Conservation (phyloP, 768 basidiomycete genomes). For the Phlegmacium glaucopus region DNA sequence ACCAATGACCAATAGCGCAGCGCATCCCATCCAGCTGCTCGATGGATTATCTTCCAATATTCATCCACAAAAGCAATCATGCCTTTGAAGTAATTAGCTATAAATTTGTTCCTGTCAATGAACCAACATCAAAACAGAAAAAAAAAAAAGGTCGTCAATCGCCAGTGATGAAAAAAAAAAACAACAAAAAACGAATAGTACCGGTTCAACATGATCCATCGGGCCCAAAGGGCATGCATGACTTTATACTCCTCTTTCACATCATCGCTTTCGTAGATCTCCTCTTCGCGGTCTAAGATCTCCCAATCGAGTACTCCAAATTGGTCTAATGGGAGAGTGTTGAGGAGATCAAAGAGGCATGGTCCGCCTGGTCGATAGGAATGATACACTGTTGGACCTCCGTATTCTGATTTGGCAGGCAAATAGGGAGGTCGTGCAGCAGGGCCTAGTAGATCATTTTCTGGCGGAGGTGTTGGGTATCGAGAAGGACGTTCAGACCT, state of each 20-base stretch:
- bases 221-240: slow-evolving; percentile 72
- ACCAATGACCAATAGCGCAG: slow-evolving; percentile 45
- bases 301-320: slow-evolving; percentile 71
- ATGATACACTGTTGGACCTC: slow-evolving; percentile 43
- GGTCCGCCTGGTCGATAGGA: slow-evolving; percentile 69
- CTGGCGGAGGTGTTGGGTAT: slow-evolving; percentile 39
- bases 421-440: slow-evolving; percentile 49
- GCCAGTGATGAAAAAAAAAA: not conserved
- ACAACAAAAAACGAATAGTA: not conserved
- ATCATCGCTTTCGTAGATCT: slow-evolving; percentile 70
- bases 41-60: slow-evolving; percentile 65
- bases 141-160: not conserved
- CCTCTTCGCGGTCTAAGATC: slow-evolving; percentile 70
- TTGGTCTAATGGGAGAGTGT: slow-evolving; percentile 51
- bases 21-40: slow-evolving; percentile 65
- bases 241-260: slow-evolving; percentile 75
- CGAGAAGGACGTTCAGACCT: slow-evolving; percentile 5
- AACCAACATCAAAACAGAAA: not conserved
- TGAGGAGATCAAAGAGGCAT: slow-evolving; percentile 61
- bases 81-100: slow-evolving; percentile 52
- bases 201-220: slow-evolving; percentile 55
- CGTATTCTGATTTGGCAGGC: slow-evolving; percentile 44
- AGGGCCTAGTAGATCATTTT: slow-evolving; percentile 46
- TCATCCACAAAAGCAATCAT: slow-evolving; percentile 51
- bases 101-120: slow-evolving; percentile 47